Evolutionary conservation across 2,329 filamentous ascomycete species (phyloP).

Genomic region (Penicillium rolfsii): DNA sequence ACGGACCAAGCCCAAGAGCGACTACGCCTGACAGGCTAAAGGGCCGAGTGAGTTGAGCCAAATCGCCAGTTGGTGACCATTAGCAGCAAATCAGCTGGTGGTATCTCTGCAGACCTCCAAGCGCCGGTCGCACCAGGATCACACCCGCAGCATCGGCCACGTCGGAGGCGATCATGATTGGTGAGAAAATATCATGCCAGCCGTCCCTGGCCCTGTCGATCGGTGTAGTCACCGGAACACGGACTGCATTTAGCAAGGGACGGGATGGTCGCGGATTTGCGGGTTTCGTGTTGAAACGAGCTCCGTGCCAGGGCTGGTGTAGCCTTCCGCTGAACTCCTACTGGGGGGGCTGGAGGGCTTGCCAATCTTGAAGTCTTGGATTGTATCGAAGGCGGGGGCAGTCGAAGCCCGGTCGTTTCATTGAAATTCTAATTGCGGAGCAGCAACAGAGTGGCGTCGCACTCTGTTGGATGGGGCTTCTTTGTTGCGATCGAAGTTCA

Average conservation of each 20-base stretch:
- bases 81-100: slow-evolving; percentile 13
- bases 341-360: not conserved
- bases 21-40: not conserved
- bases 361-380: not conserved
- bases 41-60: not conserved
- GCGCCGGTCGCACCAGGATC: slow-evolving; percentile 24
- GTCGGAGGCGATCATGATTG: slow-evolving; percentile 21
- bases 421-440: slow-evolving; percentile 12
- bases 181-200: slow-evolving; percentile 9
- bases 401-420: slow-evolving; percentile 20
- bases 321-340: not conserved
- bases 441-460: slow-evolving; percentile 7
- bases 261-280: slow-evolving; percentile 6
- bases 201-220: slow-evolving; percentile 21
- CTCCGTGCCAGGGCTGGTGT: slow-evolving; percentile 11
- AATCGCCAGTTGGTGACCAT: not conserved
- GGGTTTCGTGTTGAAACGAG: slow-evolving; percentile 23
- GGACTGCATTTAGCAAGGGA: slow-evolving; percentile 19
- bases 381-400: not conserved
- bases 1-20: not conserved
- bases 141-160: slow-evolving; percentile 14
- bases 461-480: not conserved
- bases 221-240: slow-evolving; percentile 19
- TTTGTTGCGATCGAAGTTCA: slow-evolving; percentile 6
- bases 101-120: slow-evolving; percentile 15